phyloP scores from a whole-genome alignment of 352 stramenopile species.

The Globisporangium ultimum region DNA sequence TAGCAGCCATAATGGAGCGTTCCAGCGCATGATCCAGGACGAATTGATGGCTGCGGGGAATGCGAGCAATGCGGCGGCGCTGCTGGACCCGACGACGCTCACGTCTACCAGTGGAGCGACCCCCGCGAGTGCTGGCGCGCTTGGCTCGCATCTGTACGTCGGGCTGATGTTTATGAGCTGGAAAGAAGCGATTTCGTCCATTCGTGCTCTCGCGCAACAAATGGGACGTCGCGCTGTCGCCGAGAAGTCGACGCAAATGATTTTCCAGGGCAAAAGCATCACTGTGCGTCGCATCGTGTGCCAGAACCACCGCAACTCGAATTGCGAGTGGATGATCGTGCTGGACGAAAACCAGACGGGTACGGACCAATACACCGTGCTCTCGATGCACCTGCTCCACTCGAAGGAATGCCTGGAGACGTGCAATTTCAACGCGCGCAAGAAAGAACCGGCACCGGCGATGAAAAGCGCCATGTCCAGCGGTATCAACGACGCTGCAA shows the following conservation, averaged over 20 bases:
- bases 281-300: conserved; percentile 54
- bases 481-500: conserved; percentile 4
- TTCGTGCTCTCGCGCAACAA: conserved; percentile 48
- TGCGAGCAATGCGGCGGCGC: conserved; percentile 1
- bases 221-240: conserved; percentile 55
- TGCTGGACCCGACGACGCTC: conserved; percentile 1
- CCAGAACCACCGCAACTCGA: conserved; percentile 74
- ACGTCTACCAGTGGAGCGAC: conserved; percentile 2
- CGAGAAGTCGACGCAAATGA: conserved; percentile 45
- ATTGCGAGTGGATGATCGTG: conserved; percentile 62
- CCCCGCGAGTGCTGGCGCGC: conserved; percentile 3
- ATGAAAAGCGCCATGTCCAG: not conserved
- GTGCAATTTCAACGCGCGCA: conserved; percentile 68
- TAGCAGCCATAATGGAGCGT: conserved; percentile 8
- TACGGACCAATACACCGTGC: conserved; percentile 44
- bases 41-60: conserved; percentile 8
- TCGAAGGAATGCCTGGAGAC: conserved; percentile 76
- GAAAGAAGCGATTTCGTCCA: conserved; percentile 54
- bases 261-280: conserved; percentile 37
- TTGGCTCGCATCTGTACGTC: conserved; percentile 34
- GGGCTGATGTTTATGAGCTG: conserved; percentile 46
- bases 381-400: conserved; percentile 55
- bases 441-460: conserved; percentile 28
- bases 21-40: conserved; percentile 36
- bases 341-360: conserved; percentile 41